Conservation (phyloP, 2,329 filamentous ascomycete genomes). For the Clarireedia sp. region DNA sequence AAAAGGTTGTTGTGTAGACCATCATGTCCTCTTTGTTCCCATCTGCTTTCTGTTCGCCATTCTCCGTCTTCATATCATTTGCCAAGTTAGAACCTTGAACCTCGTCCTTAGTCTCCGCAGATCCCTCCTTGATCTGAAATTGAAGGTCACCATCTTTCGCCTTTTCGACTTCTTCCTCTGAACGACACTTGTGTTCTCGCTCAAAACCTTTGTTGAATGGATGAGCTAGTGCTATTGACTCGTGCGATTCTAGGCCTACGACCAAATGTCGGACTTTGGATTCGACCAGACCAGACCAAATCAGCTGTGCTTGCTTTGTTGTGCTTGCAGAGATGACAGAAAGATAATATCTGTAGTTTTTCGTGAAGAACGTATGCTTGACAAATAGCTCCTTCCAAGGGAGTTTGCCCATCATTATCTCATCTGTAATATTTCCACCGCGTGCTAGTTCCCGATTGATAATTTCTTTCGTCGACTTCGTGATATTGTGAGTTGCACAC, state of each 20-base stretch:
- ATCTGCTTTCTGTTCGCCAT: constrained; percentile 26
- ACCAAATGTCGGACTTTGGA: constrained; percentile 87
- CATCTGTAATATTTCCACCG: constrained; percentile 67
- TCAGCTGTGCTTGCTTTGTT: constrained; percentile 73
- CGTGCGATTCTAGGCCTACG: constrained; percentile 70
- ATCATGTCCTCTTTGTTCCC: constrained; percentile 25
- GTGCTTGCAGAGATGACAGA: constrained; percentile 77
- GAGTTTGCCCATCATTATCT: constrained; percentile 68
- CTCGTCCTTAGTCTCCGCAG: constrained; percentile 24
- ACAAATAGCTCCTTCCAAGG: constrained; percentile 84
- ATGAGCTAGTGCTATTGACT: constrained; percentile 73
- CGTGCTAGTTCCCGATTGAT: constrained; percentile 77
- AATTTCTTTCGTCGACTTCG: constrained; percentile 73
- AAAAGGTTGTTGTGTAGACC: constrained; percentile 86
- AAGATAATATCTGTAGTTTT: constrained; percentile 92
- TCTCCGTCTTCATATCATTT: constrained; percentile 32
- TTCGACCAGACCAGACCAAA: constrained; percentile 88
- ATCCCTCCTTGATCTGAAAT: constrained; percentile 41
- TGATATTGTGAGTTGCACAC: constrained; percentile 95
- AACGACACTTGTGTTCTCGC: constrained; percentile 63
- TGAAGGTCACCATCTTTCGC: constrained; percentile 54
- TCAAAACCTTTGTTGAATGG: constrained; percentile 92
- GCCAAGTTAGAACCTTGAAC: constrained; percentile 39
- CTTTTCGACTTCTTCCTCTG: constrained; percentile 52
- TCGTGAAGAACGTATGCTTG: constrained; percentile 88